phyloP scores from a whole-genome alignment of 208 protist species.

The Crithidia brevicula region DNA sequence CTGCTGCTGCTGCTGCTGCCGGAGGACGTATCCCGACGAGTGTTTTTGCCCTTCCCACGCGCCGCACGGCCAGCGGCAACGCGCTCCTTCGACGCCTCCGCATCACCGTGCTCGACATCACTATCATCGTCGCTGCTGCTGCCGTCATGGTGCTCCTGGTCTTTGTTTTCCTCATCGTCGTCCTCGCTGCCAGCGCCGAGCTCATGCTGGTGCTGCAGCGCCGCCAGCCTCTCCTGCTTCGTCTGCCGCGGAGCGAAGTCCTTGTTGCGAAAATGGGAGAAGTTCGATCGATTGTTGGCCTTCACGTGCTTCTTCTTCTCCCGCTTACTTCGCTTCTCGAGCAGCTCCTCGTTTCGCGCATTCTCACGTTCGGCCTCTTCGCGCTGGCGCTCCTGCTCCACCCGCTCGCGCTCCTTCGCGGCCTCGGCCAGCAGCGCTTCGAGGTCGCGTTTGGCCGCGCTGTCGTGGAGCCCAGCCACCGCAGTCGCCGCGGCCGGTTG shows the following conservation, averaged over 20 bases:
- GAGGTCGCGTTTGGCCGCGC: constrained; percentile 46
- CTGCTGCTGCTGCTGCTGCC: too few relatives aligned
- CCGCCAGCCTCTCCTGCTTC: too few relatives aligned
- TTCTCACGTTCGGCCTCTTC: constrained; percentile 29
- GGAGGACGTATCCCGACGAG: too few relatives aligned
- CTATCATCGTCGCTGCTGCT: too few relatives aligned
- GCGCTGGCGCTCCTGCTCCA: constrained; percentile 38
- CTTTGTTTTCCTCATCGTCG: constrained; percentile 19
- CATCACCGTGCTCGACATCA: too few relatives aligned
- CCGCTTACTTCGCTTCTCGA: constrained; percentile 35
- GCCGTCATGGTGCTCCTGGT: too few relatives aligned
- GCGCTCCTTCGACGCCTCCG: too few relatives aligned
- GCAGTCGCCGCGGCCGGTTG: constrained; percentile 23
- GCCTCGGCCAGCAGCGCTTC: constrained; percentile 54
- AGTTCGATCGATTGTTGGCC: constrained; percentile 88
- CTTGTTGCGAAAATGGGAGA: constrained; percentile 89
- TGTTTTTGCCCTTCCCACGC: too few relatives aligned
- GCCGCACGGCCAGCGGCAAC: too few relatives aligned
- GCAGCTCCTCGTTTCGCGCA: constrained; percentile 31
- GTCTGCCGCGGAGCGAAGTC: constrained; percentile 64
- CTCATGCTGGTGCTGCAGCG: too few relatives aligned
- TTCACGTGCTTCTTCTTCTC: constrained; percentile 89
- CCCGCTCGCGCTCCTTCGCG: constrained; percentile 35
- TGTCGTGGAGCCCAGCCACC: constrained; percentile 5
- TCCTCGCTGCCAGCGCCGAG: constrained; percentile 4